phyloP scores from a whole-genome alignment of 2,329 filamentous ascomycete genomes.

The Teratosphaeria pseudoeucalypti region DNA sequence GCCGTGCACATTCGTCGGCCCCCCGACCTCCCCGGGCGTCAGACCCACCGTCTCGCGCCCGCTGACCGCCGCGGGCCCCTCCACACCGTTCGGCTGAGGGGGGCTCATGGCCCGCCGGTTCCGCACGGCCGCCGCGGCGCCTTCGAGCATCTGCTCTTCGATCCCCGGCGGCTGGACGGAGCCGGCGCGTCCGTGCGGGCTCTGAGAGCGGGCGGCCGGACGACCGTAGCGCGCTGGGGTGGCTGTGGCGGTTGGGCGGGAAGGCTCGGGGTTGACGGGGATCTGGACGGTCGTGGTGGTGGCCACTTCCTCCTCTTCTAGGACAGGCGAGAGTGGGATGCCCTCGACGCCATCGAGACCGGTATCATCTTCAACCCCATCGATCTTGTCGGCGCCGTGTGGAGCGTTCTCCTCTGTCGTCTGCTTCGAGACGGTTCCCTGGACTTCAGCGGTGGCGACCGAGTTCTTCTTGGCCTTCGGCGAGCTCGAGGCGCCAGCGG shows the following conservation, averaged over 20 bases:
- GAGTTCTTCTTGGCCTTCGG: conserved; percentile 8
- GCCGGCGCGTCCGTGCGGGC: conserved; percentile 15
- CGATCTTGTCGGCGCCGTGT: conserved; percentile 18
- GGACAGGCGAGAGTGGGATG: conserved; percentile 21
- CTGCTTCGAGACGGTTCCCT: background rate
- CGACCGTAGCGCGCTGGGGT: conserved; percentile 19
- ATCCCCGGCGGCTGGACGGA: conserved; percentile 8
- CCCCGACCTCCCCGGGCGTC: conserved; percentile 14
- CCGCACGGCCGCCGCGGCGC: conserved; percentile 14
- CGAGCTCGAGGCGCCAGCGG: conserved; percentile 7
- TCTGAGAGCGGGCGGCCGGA: conserved; percentile 12
- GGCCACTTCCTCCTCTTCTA: conserved; percentile 24
- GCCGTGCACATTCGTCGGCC: conserved; percentile 7
- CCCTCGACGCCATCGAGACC: conserved; percentile 16
- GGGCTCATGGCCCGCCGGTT: conserved; percentile 12
- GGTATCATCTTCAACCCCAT: conserved; percentile 4
- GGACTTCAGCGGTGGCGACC: background rate
- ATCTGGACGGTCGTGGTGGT: conserved; percentile 7
- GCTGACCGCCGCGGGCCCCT: conserved; percentile 7
- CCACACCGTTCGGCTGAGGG: conserved; percentile 3
- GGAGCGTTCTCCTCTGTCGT: background rate
- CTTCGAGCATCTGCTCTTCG: conserved; percentile 13
- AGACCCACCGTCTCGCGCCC: conserved; percentile 11
- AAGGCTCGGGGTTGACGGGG: conserved; percentile 15
- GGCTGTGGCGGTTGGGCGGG: conserved; percentile 18